Conservation (phyloP, 2,329 filamentous ascomycete species). For the Aspergillus phoenicis region DNA sequence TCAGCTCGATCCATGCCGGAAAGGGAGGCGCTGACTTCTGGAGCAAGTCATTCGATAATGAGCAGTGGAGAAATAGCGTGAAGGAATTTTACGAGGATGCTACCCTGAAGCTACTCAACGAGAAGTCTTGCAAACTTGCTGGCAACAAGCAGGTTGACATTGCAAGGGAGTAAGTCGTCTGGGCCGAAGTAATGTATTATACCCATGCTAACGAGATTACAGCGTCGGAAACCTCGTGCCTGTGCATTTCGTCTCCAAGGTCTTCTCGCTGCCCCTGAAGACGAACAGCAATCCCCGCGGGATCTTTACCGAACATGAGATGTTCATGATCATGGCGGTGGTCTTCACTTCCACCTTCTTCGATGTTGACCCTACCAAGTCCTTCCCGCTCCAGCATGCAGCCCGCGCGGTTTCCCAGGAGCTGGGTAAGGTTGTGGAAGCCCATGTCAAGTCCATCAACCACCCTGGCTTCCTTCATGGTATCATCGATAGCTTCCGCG, state of each 20-base stretch:
- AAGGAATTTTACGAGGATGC: constrained; percentile 68
- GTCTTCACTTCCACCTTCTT: constrained; percentile 69
- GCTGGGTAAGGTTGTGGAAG: constrained; percentile 64
- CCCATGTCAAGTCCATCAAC: constrained; percentile 64
- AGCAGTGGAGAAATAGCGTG: constrained; percentile 64
- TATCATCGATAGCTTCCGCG: constrained; percentile 50
- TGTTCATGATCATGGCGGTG: constrained; percentile 63
- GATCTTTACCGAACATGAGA: constrained; percentile 59
- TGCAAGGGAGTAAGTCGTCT: constrained; percentile 54
- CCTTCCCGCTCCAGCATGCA: constrained; percentile 64
- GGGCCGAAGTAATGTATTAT: constrained; percentile 10
- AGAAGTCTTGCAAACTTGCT: constrained; percentile 67
- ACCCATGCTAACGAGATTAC: constrained; percentile 2
- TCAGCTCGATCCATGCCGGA: constrained; percentile 65
- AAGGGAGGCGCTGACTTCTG: constrained; percentile 59
- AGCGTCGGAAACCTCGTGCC: constrained; percentile 57
- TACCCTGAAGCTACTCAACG: constrained; percentile 62
- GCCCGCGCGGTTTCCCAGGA: constrained; percentile 60
- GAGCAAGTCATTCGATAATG: constrained; percentile 61
- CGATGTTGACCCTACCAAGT: constrained; percentile 67
- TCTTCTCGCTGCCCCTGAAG: constrained; percentile 60
- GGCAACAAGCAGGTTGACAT: constrained; percentile 70
- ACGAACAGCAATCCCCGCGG: constrained; percentile 54
- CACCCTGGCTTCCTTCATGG: constrained; percentile 59
- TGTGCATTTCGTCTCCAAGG: constrained; percentile 57